A percentile compares a stretch with the other conserved stretches of the same genome.
phyloP scores from a whole-genome alignment of 768 basidiomycete species.

The Agrocybe pediades region DNA sequence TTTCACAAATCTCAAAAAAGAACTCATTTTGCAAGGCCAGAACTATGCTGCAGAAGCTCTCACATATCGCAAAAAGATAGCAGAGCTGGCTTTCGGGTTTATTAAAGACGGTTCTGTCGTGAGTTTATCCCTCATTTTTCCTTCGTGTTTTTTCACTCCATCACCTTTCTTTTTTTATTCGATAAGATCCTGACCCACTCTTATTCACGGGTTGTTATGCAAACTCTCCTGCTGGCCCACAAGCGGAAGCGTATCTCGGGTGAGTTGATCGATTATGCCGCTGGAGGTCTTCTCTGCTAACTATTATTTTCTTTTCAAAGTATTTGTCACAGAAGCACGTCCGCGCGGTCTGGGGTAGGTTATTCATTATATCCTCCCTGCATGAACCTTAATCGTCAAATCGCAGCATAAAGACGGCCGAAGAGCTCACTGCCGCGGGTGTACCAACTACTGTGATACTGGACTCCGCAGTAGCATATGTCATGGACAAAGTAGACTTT shows the following conservation, averaged over 20 bases:
- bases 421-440: conserved; percentile 82
- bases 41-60: conserved; percentile 78
- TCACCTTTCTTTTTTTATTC: conserved; percentile 9
- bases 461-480: conserved; percentile 95
- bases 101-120: conserved; percentile 94
- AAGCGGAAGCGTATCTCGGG: conserved; percentile 88
- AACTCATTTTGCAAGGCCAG: conserved; percentile 80
- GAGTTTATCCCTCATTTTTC: conserved; percentile 23
- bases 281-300: conserved; percentile 16
- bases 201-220: conserved; percentile 94
- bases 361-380: conserved; percentile 17
- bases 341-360: conserved; percentile 86
- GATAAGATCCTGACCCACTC: conserved; percentile 93
- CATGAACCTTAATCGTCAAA: conserved; percentile 18
- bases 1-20: conserved; percentile 81
- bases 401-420: conserved; percentile 85
- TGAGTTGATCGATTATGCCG: conserved; percentile 22
- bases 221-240: conserved; percentile 89
- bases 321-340: conserved; percentile 96
- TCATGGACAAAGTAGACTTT: conserved; percentile 95
- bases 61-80: conserved; percentile 88
- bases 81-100: conserved; percentile 85
- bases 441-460: conserved; percentile 94
- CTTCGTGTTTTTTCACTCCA: conserved; percentile 3
- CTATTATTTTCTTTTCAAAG: conserved; percentile 35